Conservation (phyloP, 176 grass and related monocot species). For the Eragrostis curvula region DNA sequence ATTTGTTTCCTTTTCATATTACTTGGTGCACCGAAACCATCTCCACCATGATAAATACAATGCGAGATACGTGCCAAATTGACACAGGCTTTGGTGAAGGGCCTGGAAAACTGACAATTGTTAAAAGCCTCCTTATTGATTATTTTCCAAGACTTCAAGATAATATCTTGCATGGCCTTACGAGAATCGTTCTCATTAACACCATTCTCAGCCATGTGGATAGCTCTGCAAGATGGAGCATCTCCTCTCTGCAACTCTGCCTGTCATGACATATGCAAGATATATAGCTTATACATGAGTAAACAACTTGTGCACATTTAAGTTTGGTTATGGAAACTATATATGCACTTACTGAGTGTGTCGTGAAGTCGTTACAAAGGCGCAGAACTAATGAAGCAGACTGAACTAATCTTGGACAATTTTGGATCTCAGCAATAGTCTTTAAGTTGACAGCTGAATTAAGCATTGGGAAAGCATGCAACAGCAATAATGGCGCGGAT, state of each 20-base stretch:
- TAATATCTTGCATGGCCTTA: constrained; percentile 31
- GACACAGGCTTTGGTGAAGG: constrained; percentile 21
- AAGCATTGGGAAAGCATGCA: constrained; percentile 31
- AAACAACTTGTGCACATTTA: background rate
- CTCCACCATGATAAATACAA: constrained; percentile 52
- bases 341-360: constrained; percentile 16
- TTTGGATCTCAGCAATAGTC: background rate
- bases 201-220: background rate
- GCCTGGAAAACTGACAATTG: background rate
- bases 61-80: constrained; percentile 58
- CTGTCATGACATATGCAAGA: background rate
- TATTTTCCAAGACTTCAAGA: constrained; percentile 41
- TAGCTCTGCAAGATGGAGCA: constrained; percentile 43
- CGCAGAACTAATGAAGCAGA: constrained; percentile 38
- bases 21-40: constrained; percentile 43
- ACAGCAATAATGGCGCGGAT: constrained; percentile 25
- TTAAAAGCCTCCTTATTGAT: constrained; percentile 38
- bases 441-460: background rate
- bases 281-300: background rate
- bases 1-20: constrained; percentile 34
- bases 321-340: too few relatives aligned
- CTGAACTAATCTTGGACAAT: constrained; percentile 35
- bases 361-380: constrained; percentile 56
- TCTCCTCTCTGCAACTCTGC: constrained; percentile 53
- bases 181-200: constrained; percentile 34